Conservation (phyloP, 1,284 basidiomycete genomes). For the Waitea zeae region DNA sequence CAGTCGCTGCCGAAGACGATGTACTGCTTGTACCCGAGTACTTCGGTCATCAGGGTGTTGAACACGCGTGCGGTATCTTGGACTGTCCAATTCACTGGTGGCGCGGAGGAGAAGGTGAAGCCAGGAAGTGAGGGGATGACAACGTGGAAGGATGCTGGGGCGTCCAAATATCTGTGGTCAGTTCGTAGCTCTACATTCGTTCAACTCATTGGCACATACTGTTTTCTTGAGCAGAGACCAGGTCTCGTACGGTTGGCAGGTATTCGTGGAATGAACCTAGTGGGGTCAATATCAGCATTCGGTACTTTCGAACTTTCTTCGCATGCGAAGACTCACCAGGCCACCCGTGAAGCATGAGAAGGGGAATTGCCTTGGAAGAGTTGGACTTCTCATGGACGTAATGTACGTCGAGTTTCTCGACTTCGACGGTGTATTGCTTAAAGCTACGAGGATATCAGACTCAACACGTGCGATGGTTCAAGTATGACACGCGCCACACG, state of each 20-base stretch:
- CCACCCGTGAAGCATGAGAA: neutral
- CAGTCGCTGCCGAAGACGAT: neutral
- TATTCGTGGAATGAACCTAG: neutral
- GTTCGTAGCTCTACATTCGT: neutral
- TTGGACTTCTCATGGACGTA: neutral
- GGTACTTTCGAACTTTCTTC: neutral
- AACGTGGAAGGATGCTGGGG: neutral
- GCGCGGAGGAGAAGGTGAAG: neutral
- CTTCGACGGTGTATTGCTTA: neutral
- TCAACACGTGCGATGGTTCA: neutral
- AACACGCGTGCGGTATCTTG: neutral
- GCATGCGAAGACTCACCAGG: neutral
- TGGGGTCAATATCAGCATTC: neutral
- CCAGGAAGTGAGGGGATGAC: neutral
- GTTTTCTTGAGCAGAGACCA: too few species aligned
- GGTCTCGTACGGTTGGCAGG: neutral
- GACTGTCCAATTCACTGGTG: neutral
- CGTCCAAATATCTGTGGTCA: neutral
- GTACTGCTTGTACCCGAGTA: neutral
- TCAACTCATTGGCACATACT: neutral
- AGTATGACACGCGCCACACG: too few species aligned
- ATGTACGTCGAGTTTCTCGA: neutral
- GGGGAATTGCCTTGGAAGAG: neutral
- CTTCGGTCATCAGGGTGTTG: neutral
- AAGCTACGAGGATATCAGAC: neutral